These are phyloP conservation scores for Apiotrichum domesticum DNA, from an alignment of 1,284 basidiomycete genomes.

Conservation along the genomic window DNA sequence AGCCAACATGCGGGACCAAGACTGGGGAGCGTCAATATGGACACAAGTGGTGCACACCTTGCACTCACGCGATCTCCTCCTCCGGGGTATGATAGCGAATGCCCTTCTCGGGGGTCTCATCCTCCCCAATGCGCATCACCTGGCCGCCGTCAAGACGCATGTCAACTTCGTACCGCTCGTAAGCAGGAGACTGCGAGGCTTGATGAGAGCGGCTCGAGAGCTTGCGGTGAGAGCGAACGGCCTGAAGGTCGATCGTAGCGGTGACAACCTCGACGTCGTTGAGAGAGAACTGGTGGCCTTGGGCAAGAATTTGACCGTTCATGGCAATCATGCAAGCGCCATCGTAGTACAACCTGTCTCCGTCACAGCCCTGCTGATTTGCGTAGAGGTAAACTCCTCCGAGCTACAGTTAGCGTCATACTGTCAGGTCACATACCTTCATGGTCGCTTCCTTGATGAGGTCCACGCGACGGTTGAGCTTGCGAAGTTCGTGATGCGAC, in stretches of 20 bases:
- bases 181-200: slow-evolving; percentile 66
- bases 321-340: slow-evolving; percentile 93
- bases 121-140: slow-evolving; percentile 62
- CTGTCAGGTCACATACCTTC: slow-evolving; percentile 56
- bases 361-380: slow-evolving; percentile 98
- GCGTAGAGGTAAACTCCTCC: slow-evolving; percentile 97
- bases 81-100: slow-evolving; percentile 81
- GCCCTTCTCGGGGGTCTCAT: slow-evolving; percentile 53
- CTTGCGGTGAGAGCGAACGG: slow-evolving; percentile 81
- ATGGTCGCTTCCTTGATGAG: slow-evolving; percentile 94
- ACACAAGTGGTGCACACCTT: background rate
- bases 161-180: slow-evolving; percentile 70
- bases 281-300: slow-evolving; percentile 93
- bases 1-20: slow-evolving; percentile 97
- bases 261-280: slow-evolving; percentile 92
- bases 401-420: slow-evolving; percentile 52
- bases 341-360: slow-evolving; percentile 95
- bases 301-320: slow-evolving; percentile 86
- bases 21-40: slow-evolving; percentile 47
- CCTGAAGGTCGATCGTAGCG: slow-evolving; percentile 91
- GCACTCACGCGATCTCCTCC: slow-evolving; percentile 90
- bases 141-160: slow-evolving; percentile 58
- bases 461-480: slow-evolving; percentile 83
- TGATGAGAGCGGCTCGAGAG: slow-evolving; percentile 82
- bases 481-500: slow-evolving; percentile 94